Evolutionary conservation across 1,284 basidiomycete species (phyloP).

Genomic region (Kalmanozyma brasiliensis): DNA sequence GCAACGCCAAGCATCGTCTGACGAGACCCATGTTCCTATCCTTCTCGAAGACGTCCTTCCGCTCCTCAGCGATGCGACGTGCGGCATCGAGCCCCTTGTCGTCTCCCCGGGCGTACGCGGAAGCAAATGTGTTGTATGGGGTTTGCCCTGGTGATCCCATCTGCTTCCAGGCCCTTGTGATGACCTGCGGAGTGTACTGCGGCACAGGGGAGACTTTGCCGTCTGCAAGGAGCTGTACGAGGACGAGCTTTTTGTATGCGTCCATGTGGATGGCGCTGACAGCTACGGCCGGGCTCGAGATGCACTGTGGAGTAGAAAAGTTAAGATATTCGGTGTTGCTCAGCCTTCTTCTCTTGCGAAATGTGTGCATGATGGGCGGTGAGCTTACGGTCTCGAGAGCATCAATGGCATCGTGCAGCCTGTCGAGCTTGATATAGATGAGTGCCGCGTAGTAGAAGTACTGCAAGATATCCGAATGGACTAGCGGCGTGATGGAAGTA

Average conservation of each 20-base stretch:
- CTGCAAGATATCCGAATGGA: conserved; percentile 51
- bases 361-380: too few relatives aligned
- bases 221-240: conserved; percentile 79
- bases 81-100: conserved; percentile 1
- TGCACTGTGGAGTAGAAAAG: too few relatives aligned
- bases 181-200: conserved; percentile 30
- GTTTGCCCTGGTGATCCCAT: conserved; percentile 2
- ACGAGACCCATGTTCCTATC: conserved; percentile 80
- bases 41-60: conserved; percentile 57
- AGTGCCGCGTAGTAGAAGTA: conserved; percentile 61
- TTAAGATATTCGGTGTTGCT: too few relatives aligned
- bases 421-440: conserved; percentile 45
- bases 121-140: conserved; percentile 27
- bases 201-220: conserved; percentile 70
- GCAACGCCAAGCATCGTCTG: conserved; percentile 74
- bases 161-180: conserved; percentile 30
- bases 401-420: conserved; percentile 46
- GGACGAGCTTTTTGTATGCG: conserved; percentile 81
- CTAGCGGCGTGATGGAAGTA: conserved; percentile 28
- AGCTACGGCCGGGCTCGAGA: conserved; percentile 76
- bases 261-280: conserved; percentile 81
- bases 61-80: conserved; percentile 24
- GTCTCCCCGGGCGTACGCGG: conserved; percentile 27
- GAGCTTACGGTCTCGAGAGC: conserved; percentile 56
- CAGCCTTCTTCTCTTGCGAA: too few relatives aligned